Base-by-base conservation (phyloP, 306 rosid genomes). In the Purshia tridentata region DNA sequence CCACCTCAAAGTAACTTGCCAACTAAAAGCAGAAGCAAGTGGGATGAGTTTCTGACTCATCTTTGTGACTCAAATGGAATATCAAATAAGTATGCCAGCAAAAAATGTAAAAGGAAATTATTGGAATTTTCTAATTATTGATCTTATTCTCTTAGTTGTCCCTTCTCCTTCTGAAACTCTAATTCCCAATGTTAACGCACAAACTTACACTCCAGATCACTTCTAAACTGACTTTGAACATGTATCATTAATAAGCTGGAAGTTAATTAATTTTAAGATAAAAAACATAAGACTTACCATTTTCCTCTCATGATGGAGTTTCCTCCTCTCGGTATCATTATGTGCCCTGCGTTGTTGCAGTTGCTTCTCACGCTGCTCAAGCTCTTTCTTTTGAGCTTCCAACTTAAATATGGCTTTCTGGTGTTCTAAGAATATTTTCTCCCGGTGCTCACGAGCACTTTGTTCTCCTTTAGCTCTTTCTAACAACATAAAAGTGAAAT, bases 281-380 rank as follows among this genome's bases (percentile, higher is more conserved):
- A 8, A 15, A 74, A 65, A 53, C 46, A 23, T n/a, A 4, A 69
- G 62, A 55, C 70, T 23, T 90, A 93, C 98, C 80, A 84, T 86
- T 82, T 77, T 53, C 76, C 82, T 87, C 62, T 84, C 85, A 42
- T 65, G 76, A 18, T 35, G 6, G 48, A 93, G 74, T 56, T 80
- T 87, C 73, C 76, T 73, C 70, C 83, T 84, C 84, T 90, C 90
- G 16, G 72, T 78, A 13, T 82, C 82, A 77, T 88, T 87, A 8
- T 72, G 76, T 18, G 80, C 83, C 75, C 71, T 75, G 53, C 90
- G 84, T 63, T 77, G 72, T 52, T 48, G 83, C 65, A 93, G 79
- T 63, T 62, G 72, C 70, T 84, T 82, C 84, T 93, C 96, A 46
- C 69, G 82, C 16, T 42, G 42, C 83, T 61, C 76, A 66, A 93